Percentiles rank a stretch among this genome's conserved stretches.
These are phyloP conservation scores for Neurospora cerealis DNA, from an alignment of 495 filamentous ascomycete genomes.

Conservation along the genomic window DNA sequence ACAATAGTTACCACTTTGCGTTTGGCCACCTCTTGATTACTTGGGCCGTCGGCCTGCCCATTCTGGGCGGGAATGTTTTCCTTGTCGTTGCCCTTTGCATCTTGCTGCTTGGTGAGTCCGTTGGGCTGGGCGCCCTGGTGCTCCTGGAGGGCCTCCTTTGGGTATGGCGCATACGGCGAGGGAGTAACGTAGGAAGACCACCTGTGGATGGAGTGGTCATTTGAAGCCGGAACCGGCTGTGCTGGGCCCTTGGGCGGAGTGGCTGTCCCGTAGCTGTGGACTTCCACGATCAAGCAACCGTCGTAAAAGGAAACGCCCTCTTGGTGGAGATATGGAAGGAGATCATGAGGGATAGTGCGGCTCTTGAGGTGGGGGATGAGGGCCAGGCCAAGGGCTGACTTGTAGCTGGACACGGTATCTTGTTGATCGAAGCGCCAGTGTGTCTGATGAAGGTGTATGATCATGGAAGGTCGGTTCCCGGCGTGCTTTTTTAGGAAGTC, in stretches of 20 bases:
- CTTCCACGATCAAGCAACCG: slow-evolving; percentile 86
- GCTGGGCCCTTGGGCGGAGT: neutral
- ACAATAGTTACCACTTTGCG: slow-evolving; percentile 67
- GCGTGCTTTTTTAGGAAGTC: slow-evolving; percentile 79
- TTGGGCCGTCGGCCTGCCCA: slow-evolving; percentile 35
- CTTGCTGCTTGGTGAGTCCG: slow-evolving; percentile 20
- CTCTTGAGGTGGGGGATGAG: slow-evolving; percentile 59
- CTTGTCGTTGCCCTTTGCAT: slow-evolving; percentile 21
- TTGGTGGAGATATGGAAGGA: slow-evolving; percentile 49
- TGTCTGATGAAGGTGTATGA: slow-evolving; percentile 72
- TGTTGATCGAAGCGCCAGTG: slow-evolving; percentile 93
- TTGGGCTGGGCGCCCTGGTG: slow-evolving; percentile 15
- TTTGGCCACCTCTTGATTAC: slow-evolving; percentile 36
- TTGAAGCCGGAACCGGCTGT: slow-evolving; percentile 50
- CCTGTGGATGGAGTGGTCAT: slow-evolving; percentile 80
- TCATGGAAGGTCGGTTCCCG: slow-evolving; percentile 66
- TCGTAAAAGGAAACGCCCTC: slow-evolving; percentile 80
- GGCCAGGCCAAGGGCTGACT: slow-evolving; percentile 70
- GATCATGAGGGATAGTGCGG: slow-evolving; percentile 42
- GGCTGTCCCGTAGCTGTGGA: slow-evolving; percentile 56
- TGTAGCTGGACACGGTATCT: slow-evolving; percentile 83
- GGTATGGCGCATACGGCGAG: slow-evolving; percentile 74
- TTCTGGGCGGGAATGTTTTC: slow-evolving; percentile 44
- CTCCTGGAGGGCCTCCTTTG: slow-evolving; percentile 42
- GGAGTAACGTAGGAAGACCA: slow-evolving; percentile 80